Conservation (phyloP, 306 rosid genomes). For the Phaseolus lunatus region DNA sequence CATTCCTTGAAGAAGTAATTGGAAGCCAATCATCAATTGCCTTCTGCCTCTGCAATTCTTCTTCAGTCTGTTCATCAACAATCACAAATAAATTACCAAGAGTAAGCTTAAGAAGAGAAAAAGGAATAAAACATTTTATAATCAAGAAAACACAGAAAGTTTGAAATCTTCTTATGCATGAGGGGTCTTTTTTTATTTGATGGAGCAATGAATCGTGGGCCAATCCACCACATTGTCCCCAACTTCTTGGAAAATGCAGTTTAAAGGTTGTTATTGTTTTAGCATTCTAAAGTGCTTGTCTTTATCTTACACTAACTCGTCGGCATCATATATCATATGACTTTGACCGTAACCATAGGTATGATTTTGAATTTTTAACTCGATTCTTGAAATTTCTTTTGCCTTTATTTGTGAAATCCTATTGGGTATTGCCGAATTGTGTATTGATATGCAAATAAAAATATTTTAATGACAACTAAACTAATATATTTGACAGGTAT, state of each 20-base stretch:
- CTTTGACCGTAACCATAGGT: not conserved
- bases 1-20: constrained; percentile 77
- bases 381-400: not conserved
- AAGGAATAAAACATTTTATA: not conserved
- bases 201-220: not conserved
- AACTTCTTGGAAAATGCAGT: constrained; percentile 32
- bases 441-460: not conserved
- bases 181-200: constrained; percentile 1
- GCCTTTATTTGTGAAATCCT: not conserved
- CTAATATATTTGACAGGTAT: not conserved
- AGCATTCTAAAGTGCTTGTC: not conserved
- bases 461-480: not conserved
- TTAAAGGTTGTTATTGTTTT: not conserved
- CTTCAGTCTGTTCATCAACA: constrained; percentile 40
- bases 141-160: not conserved
- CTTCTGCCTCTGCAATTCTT: constrained; percentile 47
- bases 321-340: not conserved
- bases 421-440: not conserved
- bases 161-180: constrained; percentile 2
- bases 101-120: not conserved
- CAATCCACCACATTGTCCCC: not conserved
- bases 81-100: not conserved
- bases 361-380: not conserved
- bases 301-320: constrained; percentile 8
- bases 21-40: constrained; percentile 79